Conservation (phyloP, 371 early-diverging fungal genomes). For the Mortierella sp. region DNA sequence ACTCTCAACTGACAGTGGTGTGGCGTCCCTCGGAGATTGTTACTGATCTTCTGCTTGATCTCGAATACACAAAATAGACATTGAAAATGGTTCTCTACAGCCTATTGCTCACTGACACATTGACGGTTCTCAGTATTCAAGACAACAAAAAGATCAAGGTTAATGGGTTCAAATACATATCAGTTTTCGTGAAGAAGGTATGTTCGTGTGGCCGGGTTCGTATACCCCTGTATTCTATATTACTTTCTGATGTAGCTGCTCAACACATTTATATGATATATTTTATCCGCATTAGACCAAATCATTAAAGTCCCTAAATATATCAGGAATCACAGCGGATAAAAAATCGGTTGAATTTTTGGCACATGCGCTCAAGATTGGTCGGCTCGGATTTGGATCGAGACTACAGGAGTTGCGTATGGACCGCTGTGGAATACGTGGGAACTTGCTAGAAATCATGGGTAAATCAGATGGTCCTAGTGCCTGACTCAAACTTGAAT, state of each 20-base stretch:
- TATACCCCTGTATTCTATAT: not conserved
- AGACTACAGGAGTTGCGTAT: constrained; percentile 65
- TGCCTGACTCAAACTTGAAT: not conserved
- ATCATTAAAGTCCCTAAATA: constrained; percentile 59
- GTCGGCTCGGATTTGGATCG: constrained; percentile 58
- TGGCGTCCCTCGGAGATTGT: not conserved
- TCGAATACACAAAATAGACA: constrained; percentile 55
- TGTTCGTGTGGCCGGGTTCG: not conserved
- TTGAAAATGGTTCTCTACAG: constrained; percentile 73
- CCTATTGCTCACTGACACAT: constrained; percentile 64
- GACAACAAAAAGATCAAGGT: constrained; percentile 68
- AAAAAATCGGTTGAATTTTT: constrained; percentile 69
- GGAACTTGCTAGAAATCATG: constrained; percentile 65
- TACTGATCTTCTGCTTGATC: not conserved
- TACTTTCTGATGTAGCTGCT: not conserved
- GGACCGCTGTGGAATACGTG: constrained; percentile 68
- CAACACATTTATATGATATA: not conserved
- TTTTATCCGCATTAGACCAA: constrained; percentile 47
- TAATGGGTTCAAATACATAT: constrained; percentile 74
- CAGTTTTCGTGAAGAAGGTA: constrained; percentile 76
- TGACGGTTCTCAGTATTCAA: constrained; percentile 65
- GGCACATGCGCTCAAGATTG: constrained; percentile 61
- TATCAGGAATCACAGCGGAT: constrained; percentile 66
- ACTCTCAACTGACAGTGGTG: not conserved
- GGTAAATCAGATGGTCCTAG: constrained; percentile 28